phyloP scores from a whole-genome alignment of 352 stramenopile species.

The Saprolegnia diclina region DNA sequence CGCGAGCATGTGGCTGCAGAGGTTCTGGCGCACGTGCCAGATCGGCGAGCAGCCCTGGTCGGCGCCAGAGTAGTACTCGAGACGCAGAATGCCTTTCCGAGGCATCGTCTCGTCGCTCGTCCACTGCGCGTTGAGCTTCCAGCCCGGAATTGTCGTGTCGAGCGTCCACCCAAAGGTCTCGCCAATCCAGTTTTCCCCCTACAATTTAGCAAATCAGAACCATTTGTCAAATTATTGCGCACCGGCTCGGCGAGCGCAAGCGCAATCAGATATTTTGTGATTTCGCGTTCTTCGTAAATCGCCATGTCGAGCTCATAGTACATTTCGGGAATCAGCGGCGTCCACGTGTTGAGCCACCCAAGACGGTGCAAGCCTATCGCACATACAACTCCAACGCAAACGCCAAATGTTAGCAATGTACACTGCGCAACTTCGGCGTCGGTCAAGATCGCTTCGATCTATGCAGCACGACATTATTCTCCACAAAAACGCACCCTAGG shows the following conservation, averaged over 20 bases:
- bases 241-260: constrained; percentile 64
- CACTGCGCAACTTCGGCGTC: neutral
- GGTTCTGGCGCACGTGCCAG: neutral
- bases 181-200: constrained; percentile 63
- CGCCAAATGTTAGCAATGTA: neutral
- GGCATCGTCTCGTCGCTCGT: constrained; percentile 66
- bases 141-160: constrained; percentile 63
- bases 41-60: constrained; percentile 46
- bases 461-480: neutral
- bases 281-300: constrained; percentile 57
- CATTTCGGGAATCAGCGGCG: constrained; percentile 53
- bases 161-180: constrained; percentile 69
- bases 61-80: constrained; percentile 69
- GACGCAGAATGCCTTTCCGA: constrained; percentile 57
- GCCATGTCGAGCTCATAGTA: constrained; percentile 65
- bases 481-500: too few relatives aligned
- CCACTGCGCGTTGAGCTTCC: constrained; percentile 72
- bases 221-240: too few relatives aligned
- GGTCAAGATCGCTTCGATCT: neutral
- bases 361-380: constrained; percentile 30
- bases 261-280: constrained; percentile 56
- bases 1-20: neutral
- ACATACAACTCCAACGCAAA: neutral
- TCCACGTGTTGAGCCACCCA: constrained; percentile 69
- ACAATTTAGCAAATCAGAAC: too few relatives aligned